Evolutionary conservation across 805 yeast genomes (phyloP).

Genomic region (Candida loeiensis): DNA sequence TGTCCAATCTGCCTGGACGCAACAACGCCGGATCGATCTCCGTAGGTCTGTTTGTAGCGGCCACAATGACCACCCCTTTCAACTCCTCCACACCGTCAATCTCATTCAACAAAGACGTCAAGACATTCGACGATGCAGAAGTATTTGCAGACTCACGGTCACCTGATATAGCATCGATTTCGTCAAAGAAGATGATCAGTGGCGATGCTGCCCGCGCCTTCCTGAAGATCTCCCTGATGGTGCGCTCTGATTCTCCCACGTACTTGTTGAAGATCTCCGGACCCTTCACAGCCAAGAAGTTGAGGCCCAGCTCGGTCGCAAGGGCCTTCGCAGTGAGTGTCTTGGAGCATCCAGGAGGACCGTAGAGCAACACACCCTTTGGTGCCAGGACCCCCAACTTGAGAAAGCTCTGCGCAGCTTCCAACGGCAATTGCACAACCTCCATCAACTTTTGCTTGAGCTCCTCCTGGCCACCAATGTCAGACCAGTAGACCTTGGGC

Average conservation of each 20-base stretch:
- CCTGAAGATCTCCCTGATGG: conserved; percentile 88
- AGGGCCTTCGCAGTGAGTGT: conserved; percentile 92
- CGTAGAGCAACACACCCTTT: conserved; percentile 86
- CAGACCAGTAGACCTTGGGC: conserved; percentile 91
- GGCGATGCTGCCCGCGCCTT: conserved; percentile 96
- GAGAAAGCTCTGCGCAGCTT: conserved; percentile 72
- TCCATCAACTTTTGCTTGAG: conserved; percentile 79
- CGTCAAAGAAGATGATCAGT: conserved; percentile 91
- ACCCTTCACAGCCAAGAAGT: conserved; percentile 92
- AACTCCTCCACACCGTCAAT: conserved; percentile 96
- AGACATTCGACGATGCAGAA: conserved; percentile 75
- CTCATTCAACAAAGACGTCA: conserved; percentile 88
- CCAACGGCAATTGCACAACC: conserved; percentile 88
- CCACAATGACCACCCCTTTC: conserved; percentile 89
- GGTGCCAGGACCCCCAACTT: conserved; percentile 85
- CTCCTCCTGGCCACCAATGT: conserved; percentile 91
- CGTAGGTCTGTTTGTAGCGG: conserved; percentile 95
- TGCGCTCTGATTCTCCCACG: conserved; percentile 92
- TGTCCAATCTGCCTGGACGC: conserved; percentile 93
- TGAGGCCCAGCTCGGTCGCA: conserved; percentile 92
- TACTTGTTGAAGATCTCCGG: conserved; percentile 94
- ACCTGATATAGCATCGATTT: conserved; percentile 88
- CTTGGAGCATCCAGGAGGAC: conserved; percentile 98
- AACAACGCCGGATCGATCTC: conserved; percentile 88
- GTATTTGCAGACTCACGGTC: conserved; percentile 65